Evolutionary conservation across 2,329 filamentous ascomycete species (phyloP), one percentile per base, ranked within the genome.

Genomic region (Xylariaceae sp.): DNA sequence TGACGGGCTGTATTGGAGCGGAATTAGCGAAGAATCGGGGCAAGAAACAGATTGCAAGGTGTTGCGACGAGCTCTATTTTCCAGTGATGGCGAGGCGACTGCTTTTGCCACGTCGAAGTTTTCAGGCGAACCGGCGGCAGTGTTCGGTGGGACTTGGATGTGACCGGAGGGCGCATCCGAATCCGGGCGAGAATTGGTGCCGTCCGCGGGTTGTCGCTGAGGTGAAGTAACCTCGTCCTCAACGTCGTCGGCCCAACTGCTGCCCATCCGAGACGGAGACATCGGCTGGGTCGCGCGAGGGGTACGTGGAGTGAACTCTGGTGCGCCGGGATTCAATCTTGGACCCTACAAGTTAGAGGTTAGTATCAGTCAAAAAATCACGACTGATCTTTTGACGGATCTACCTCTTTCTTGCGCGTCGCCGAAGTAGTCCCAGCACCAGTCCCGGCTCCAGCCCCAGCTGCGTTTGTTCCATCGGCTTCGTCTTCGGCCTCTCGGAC

Each of bases 251-350:
- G 67, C 67, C 67, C 66, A 61, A 54, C 57, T 64, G 31, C 53
- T 65, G 56, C 59, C 61, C 37, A 63, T 57, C 29, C 64, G 57
- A 35, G 59, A 55, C 3, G 57, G 47, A 51, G 50, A 50, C 32
- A 39, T 47, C 43, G 30, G 54, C 49, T 61, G 51, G 30, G 58
- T 58, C 35, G 62, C 55, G 53, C 64, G 60, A 31, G 61, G 43
- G 12, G 70, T 68, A 51, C 73, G 73, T 47, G 80, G 80, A 1
- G 78, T 82, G 57, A 83, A 83, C 51, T 76, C 75, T 44, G 77
- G 74, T 31, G 80, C 80, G 61, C 75, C 71, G 34, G 80, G 80
- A 67, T 83, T 83, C 62, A 83, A 69, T 64, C 72, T 79, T 57
- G 73, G 77, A 68, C 71, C 76, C 78, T 81, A 68, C 53, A 62